phyloP scores from a whole-genome alignment of 1,284 basidiomycete genomes.

The Ustilago esculenta region DNA sequence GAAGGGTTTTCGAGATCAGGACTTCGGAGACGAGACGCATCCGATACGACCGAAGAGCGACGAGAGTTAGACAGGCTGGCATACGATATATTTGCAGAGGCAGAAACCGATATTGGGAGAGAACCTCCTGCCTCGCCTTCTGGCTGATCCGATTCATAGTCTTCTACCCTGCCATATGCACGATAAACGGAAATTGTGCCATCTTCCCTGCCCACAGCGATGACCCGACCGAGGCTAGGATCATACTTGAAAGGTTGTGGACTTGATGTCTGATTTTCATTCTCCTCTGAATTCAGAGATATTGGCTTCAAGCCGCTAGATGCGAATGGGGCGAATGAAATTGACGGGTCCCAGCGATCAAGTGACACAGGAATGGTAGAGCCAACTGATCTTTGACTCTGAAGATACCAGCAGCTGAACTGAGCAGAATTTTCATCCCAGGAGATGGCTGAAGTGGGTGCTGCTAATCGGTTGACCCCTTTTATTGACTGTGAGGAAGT shows the following conservation, averaged over 20 bases:
- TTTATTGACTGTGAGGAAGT: not conserved
- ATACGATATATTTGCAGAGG: slow-evolving; percentile 23
- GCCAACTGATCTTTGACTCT: not conserved
- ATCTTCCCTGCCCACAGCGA: slow-evolving; percentile 33
- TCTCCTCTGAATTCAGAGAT: not conserved
- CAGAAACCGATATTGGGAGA: slow-evolving; percentile 22
- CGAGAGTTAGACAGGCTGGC: slow-evolving; percentile 11
- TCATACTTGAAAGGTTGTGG: slow-evolving; percentile 13
- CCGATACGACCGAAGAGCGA: slow-evolving; percentile 25
- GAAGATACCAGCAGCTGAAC: slow-evolving; percentile 15
- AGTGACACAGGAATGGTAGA: not conserved
- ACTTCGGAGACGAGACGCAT: slow-evolving; percentile 25
- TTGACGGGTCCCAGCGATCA: slow-evolving; percentile 42
- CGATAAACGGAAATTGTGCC: slow-evolving; percentile 32
- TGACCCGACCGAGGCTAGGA: slow-evolving; percentile 27
- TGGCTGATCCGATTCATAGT: slow-evolving; percentile 14
- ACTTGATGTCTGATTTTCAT: not conserved
- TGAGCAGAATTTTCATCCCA: slow-evolving; percentile 40
- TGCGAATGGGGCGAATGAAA: slow-evolving; percentile 36
- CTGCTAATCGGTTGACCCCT: slow-evolving; percentile 7
- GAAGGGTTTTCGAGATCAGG: slow-evolving; percentile 22
- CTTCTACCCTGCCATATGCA: slow-evolving; percentile 31
- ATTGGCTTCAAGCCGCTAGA: slow-evolving; percentile 16
- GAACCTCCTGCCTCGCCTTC: slow-evolving; percentile 5
- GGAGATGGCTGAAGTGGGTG: slow-evolving; percentile 28